A percentile compares a stretch with the other conserved stretches of the same genome.
Evolutionary conservation across 2,329 filamentous ascomycete species (phyloP).

Genomic region (Venturia effusa): DNA sequence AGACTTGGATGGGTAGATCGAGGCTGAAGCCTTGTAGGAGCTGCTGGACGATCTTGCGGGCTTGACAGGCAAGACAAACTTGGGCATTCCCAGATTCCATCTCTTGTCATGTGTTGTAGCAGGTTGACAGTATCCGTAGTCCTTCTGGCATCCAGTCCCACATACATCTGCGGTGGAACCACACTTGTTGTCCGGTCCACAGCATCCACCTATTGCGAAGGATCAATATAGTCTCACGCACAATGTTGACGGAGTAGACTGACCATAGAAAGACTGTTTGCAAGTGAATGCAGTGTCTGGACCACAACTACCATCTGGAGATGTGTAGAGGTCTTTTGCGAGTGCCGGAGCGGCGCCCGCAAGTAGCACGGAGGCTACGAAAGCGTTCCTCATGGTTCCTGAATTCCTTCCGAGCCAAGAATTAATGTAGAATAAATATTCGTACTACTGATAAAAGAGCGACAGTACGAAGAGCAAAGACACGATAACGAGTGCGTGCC

Average conservation of each 20-base stretch:
- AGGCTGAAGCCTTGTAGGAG: background rate
- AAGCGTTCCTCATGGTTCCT: constrained; percentile 2
- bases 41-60: background rate
- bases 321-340: background rate
- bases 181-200: constrained; percentile 5
- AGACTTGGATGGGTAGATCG: background rate
- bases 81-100: background rate
- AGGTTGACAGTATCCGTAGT: constrained; percentile 5
- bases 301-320: background rate
- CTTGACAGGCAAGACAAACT: background rate
- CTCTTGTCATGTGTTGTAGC: background rate
- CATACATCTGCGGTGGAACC: constrained; percentile 5
- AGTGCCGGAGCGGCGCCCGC: background rate
- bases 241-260: background rate
- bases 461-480: constrained; percentile 1
- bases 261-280: constrained; percentile 3
- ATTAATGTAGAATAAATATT: background rate
- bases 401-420: background rate
- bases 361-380: background rate
- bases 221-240: background rate
- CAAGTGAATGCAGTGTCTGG: background rate
- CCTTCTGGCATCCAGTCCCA: constrained; percentile 4
- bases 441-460: constrained; percentile 1
- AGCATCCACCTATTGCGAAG: constrained; percentile 3
- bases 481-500: constrained; percentile 9